Evolutionary conservation across 345 rosid species (phyloP), one percentile per base, ranked within the genome.

Genomic region (Gossypioides kirkii): DNA sequence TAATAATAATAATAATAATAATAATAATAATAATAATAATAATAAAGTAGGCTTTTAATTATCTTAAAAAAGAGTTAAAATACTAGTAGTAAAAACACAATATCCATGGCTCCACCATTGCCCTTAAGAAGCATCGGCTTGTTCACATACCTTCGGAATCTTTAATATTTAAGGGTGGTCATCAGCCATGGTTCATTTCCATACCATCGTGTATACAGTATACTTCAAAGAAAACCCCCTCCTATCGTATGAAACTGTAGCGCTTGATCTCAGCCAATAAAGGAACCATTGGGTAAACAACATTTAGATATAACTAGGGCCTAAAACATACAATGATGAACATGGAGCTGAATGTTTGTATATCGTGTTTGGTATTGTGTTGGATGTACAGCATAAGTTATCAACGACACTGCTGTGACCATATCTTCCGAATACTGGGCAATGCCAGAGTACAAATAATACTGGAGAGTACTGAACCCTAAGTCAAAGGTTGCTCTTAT

Each of bases 41-140:
- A n/a, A n/a, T n/a, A 32, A 32, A 32, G 38, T 32, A 32, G 38
- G 38, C 5, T 32, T 32, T 32, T 32, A 32, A 32, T 32, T 32
- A 32, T 32, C 6, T 32, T 32, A 32, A 32, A 32, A 4, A 32
- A 32, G 0, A 32, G 7, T 32, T 32, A 32, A 32, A 32, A 32
- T 32, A 32, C 7, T 32, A 32, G 38, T 32, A 3, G 38, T 32
- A 32, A 32, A 32, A 32, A 32, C 6, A 32, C 4, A 32, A 32
- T 32, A 32, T 32, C 38, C 5, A 32, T 32, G 38, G 38, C 38
- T n/a, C 84, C 88, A 11, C 89, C 88, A 3, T 3, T 77, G 70
- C 89, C 91, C 13, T 88, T 86, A 81, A 22, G 89, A 87, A 75
- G 83, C 91, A 73, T 90, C 98, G 10, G 94, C 94, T 46, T 92